phyloP scores from a whole-genome alignment of 2,329 filamentous ascomycete species.

The Colletotrichum sp. region DNA sequence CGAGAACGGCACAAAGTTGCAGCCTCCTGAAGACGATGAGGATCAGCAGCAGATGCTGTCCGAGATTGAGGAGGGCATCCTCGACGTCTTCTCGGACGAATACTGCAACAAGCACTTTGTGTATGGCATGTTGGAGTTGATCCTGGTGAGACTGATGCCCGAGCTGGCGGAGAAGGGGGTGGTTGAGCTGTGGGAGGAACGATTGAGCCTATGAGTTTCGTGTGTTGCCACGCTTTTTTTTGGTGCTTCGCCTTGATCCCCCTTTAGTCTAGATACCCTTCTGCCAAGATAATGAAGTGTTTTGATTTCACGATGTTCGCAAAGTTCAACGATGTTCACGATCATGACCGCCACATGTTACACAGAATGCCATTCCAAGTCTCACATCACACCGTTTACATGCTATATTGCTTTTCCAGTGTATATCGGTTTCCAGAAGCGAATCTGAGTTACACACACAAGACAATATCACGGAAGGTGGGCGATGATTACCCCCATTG shows the following conservation, averaged over 20 bases:
- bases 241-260: background rate
- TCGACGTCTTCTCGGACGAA: conserved; percentile 78
- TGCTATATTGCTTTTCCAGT: background rate
- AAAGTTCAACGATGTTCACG: background rate
- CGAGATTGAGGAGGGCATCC: conserved; percentile 66
- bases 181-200: conserved; percentile 75
- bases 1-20: conserved; percentile 22
- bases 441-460: background rate
- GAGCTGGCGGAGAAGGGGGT: conserved; percentile 79
- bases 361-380: background rate
- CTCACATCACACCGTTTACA: background rate
- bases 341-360: background rate
- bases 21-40: conserved; percentile 32
- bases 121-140: conserved; percentile 80
- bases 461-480: background rate
- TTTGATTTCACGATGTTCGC: background rate
- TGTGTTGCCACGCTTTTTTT: background rate
- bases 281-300: background rate
- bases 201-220: conserved; percentile 49
- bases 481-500: background rate
- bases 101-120: conserved; percentile 95
- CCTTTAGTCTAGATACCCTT: conserved; percentile 17
- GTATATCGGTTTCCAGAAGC: background rate
- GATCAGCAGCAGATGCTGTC: conserved; percentile 56
- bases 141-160: conserved; percentile 83